Evolutionary conservation across 495 filamentous ascomycete species (phyloP).

Genomic region (Xylaria telfairii): DNA sequence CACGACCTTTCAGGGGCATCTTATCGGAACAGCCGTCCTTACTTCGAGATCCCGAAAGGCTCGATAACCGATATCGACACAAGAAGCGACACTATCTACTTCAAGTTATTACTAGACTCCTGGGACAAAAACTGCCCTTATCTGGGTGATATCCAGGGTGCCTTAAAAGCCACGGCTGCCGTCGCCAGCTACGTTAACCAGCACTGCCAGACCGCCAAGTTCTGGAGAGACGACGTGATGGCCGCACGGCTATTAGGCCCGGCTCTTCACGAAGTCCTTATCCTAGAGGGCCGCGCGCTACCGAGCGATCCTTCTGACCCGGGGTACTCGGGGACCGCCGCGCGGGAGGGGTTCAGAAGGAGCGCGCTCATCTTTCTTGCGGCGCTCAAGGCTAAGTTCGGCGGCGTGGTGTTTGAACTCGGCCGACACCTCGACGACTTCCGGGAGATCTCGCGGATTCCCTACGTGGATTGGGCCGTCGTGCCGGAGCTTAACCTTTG

Average conservation of each 20-base stretch:
- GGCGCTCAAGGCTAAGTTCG: constrained; percentile 30
- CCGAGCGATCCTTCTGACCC: constrained; percentile 27
- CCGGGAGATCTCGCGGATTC: constrained; percentile 33
- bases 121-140: constrained; percentile 33
- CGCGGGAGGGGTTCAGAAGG: constrained; percentile 34
- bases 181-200: constrained; percentile 36
- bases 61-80: constrained; percentile 28
- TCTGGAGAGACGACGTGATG: constrained; percentile 34
- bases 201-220: constrained; percentile 4
- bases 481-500: constrained; percentile 40
- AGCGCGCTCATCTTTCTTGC: constrained; percentile 35
- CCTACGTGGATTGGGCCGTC: constrained; percentile 31
- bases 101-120: constrained; percentile 26
- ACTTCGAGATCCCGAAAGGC: constrained; percentile 27
- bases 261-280: constrained; percentile 32
- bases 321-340: constrained; percentile 30
- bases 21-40: constrained; percentile 31
- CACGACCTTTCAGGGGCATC: constrained; percentile 34
- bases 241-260: constrained; percentile 31
- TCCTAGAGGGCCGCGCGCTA: constrained; percentile 31
- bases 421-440: constrained; percentile 35
- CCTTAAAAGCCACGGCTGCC: constrained; percentile 32
- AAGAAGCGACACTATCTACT: constrained; percentile 20
- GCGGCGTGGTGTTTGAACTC: constrained; percentile 27
- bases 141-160: constrained; percentile 33